phyloP scores from a whole-genome alignment of 345 rosid species.

The Stellera chamaejasme region DNA sequence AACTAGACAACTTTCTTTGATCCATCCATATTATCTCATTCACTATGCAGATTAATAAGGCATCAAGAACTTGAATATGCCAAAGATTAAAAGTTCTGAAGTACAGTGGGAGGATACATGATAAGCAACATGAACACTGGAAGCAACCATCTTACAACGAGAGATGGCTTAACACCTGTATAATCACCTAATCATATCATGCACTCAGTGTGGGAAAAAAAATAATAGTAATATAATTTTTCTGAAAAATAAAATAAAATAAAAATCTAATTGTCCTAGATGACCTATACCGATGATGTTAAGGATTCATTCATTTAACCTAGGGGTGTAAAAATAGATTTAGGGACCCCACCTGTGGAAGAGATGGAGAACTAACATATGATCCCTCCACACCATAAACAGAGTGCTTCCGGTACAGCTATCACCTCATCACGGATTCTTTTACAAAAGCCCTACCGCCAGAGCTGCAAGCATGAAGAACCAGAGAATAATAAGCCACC shows the following conservation, averaged over 20 bases:
- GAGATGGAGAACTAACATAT: slow-evolving; percentile 5
- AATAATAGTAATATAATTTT: no score
- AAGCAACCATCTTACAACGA: slow-evolving; percentile 1
- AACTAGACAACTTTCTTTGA: no score
- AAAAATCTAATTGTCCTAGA: slow-evolving; percentile 4
- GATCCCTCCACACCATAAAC: slow-evolving; percentile 11
- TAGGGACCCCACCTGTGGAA: slow-evolving; percentile 3
- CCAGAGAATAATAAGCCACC: slow-evolving; percentile 8
- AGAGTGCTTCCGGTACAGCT: slow-evolving; percentile 1
- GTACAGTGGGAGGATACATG: no score
- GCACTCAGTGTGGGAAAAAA: not conserved
- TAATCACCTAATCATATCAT: not conserved
- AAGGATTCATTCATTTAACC: slow-evolving; percentile 5
- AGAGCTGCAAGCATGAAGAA: slow-evolving; percentile 41
- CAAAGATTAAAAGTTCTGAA: no score
- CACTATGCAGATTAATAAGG: no score
- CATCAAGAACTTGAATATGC: no score
- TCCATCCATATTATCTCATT: no score
- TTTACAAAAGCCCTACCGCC: slow-evolving; percentile 86
- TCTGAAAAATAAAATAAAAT: slow-evolving; percentile 1
- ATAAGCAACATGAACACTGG: slow-evolving; percentile 1
- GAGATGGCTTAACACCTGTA: not conserved
- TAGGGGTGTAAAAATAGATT: not conserved
- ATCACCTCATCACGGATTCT: slow-evolving; percentile 72
- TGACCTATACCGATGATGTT: not conserved